Percentiles rank a stretch among this genome's conserved stretches.
Conservation (phyloP, 129 eudicot genomes). For the Centrapalus pauciflorus region DNA sequence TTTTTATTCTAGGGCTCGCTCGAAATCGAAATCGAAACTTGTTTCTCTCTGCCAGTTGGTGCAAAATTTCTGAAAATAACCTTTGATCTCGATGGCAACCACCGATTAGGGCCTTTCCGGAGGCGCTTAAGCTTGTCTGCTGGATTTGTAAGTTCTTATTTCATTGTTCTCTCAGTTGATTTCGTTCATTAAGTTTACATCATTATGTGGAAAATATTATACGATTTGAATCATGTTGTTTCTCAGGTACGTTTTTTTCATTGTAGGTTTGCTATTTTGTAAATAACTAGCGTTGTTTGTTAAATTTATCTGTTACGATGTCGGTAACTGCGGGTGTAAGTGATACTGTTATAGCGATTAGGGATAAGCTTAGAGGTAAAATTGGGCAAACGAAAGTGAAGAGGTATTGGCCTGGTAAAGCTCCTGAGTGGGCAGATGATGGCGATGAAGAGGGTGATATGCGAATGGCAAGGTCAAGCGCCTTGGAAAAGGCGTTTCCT, state of each 20-base stretch:
- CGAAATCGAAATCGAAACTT: background rate
- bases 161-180: background rate
- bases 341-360: slow-evolving; percentile 66
- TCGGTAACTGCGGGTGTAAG: slow-evolving; percentile 95
- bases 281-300: slow-evolving; percentile 11
- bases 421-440: slow-evolving; percentile 97
- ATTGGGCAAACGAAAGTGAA: slow-evolving; percentile 95
- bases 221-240: background rate
- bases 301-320: slow-evolving; percentile 26
- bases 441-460: slow-evolving; percentile 79
- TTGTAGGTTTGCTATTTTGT: slow-evolving; percentile 1
- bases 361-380: slow-evolving; percentile 88
- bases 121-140: background rate
- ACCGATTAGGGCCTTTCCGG: background rate
- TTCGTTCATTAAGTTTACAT: background rate
- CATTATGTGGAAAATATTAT: background rate
- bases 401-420: slow-evolving; percentile 97
- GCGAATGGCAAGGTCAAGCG: slow-evolving; percentile 41
- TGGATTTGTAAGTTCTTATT: slow-evolving; percentile 4
- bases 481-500: slow-evolving; percentile 76
- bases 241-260: background rate
- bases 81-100: background rate
- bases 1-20: slow-evolving; percentile 26
- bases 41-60: background rate
- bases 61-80: background rate